Conservation (phyloP, 192 early-diverging fungal species). For the Backusella psychrophila region DNA sequence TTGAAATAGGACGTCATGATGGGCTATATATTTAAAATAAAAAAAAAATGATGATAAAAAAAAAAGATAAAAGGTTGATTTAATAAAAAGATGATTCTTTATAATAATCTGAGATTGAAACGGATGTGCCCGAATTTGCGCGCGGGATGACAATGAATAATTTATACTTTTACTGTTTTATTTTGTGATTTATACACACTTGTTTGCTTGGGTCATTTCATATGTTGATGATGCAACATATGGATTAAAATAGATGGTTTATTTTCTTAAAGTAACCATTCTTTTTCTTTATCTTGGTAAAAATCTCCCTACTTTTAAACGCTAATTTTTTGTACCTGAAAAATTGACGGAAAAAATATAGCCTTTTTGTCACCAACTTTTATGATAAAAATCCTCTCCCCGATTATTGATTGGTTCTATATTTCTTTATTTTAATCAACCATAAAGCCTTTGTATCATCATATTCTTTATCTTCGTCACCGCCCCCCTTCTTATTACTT, state of each 20-base stretch:
- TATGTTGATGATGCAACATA: background rate
- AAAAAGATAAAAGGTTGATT: background rate
- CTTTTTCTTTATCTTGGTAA: no score
- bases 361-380: background rate
- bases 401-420: background rate
- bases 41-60: background rate
- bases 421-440: background rate
- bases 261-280: background rate
- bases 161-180: background rate
- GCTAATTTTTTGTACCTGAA: no score
- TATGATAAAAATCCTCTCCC: background rate
- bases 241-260: background rate
- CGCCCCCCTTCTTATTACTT: no score
- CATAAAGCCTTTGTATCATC: background rate
- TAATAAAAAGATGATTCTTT: background rate
- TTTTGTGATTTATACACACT: background rate
- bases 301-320: no score
- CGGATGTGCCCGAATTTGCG: background rate
- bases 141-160: background rate
- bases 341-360: no score
- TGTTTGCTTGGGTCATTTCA: background rate
- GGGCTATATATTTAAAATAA: background rate
- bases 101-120: background rate
- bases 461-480: background rate
- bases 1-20: slow-evolving; percentile 5